Conservation (phyloP, 108 stramenopile species). For the Skeletonema tropicum region DNA sequence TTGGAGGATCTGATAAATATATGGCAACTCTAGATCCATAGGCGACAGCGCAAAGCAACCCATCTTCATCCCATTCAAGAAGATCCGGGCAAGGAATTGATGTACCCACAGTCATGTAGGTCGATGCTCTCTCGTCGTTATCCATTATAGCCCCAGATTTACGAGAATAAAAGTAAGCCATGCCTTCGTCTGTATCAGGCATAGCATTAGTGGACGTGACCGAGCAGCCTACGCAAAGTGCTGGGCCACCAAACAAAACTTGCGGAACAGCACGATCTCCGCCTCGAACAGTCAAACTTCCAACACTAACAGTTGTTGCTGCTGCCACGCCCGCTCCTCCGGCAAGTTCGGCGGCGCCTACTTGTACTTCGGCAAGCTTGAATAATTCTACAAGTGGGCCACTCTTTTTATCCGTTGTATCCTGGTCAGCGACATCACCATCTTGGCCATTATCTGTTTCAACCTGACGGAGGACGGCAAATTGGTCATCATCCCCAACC, state of each 20-base stretch:
- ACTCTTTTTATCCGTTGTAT: constrained; percentile 24
- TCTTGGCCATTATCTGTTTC: background rate
- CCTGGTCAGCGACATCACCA: background rate
- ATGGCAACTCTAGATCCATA: constrained; percentile 69
- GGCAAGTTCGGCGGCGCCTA: constrained; percentile 59
- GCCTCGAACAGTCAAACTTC: constrained; percentile 66
- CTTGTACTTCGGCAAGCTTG: constrained; percentile 53
- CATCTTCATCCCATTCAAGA: constrained; percentile 84
- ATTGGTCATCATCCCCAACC: constrained; percentile 82
- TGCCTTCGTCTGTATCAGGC: constrained; percentile 46
- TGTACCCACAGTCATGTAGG: constrained; percentile 70
- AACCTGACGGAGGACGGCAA: constrained; percentile 44
- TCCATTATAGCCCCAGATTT: constrained; percentile 44
- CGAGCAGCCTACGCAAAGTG: constrained; percentile 67
- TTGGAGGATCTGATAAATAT: constrained; percentile 65
- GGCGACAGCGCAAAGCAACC: constrained; percentile 68
- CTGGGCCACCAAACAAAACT: constrained; percentile 80
- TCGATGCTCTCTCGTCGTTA: constrained; percentile 58
- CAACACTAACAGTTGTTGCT: constrained; percentile 61
- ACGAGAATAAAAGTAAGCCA: constrained; percentile 77
- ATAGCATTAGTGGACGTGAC: constrained; percentile 40
- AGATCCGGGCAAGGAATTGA: constrained; percentile 80
- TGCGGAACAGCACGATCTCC: constrained; percentile 71
- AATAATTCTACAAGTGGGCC: constrained; percentile 65
- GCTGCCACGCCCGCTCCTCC: constrained; percentile 51